These are phyloP conservation scores for Ostreobium quekettii DNA, from an alignment of 139 green algal species.

Conservation along the genomic window DNA sequence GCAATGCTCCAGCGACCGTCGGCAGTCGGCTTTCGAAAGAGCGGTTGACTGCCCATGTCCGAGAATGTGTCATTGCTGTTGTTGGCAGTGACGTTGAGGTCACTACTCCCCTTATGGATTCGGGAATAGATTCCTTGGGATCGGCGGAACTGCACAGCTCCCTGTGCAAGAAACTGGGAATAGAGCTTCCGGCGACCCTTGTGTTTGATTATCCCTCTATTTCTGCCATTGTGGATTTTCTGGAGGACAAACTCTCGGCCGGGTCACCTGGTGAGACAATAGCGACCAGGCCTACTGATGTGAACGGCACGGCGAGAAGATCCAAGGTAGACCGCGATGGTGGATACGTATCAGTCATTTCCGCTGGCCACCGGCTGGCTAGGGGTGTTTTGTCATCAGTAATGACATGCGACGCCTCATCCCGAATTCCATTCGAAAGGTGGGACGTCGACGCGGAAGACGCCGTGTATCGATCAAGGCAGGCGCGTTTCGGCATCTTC, in stretches of 20 bases:
- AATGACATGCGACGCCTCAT: constrained; percentile 35
- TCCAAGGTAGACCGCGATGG: no score
- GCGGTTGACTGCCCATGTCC: neutral
- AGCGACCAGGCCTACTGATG: no score
- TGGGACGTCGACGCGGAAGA: constrained; percentile 37
- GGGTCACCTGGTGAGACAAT: no score
- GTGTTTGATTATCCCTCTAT: constrained; percentile 80
- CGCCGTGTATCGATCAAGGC: neutral
- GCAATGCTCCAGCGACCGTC: no score
- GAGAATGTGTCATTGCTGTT: neutral
- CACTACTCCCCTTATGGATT: constrained; percentile 42
- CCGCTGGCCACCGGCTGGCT: no score
- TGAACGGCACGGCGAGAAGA: no score
- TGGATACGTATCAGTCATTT: no score
- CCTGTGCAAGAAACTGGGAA: constrained; percentile 45
- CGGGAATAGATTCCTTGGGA: constrained; percentile 68
- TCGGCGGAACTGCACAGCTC: constrained; percentile 60
- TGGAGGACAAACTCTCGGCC: constrained; percentile 1
- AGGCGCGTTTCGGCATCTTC: constrained; percentile 48
- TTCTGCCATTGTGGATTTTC: constrained; percentile 24
- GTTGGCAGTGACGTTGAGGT: constrained; percentile 12
- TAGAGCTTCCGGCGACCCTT: constrained; percentile 64
- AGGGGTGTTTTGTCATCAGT: no score
- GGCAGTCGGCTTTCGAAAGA: neutral
- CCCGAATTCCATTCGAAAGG: constrained; percentile 33